phyloP scores from a whole-genome alignment of 345 rosid genomes.

The Salix caprea region DNA sequence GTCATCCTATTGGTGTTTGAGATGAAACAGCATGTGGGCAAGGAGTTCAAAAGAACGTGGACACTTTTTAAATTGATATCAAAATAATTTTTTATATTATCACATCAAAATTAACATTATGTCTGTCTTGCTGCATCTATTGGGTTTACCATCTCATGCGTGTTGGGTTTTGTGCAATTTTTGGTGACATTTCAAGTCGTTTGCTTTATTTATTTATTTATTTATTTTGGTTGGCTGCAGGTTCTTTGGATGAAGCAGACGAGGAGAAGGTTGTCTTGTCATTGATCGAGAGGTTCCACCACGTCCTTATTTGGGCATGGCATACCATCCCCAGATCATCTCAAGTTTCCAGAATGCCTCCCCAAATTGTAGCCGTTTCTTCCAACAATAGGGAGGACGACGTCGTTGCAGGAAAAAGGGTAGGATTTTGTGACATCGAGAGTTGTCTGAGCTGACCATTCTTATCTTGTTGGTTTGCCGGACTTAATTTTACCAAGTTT shows the following conservation, averaged over 20 bases:
- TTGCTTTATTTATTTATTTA: not conserved
- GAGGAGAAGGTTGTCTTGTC: slow-evolving; percentile 22
- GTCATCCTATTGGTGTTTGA: too few relatives aligned
- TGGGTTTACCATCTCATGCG: not conserved
- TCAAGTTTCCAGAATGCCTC: slow-evolving; percentile 42
- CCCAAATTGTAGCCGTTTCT: slow-evolving; percentile 36
- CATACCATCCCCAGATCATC: slow-evolving; percentile 37
- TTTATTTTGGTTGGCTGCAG: slow-evolving; percentile 26
- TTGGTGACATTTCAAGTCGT: too few relatives aligned
- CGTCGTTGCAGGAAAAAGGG: not conserved
- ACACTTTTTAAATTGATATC: too few relatives aligned
- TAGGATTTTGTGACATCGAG: not conserved
- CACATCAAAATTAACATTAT: not conserved
- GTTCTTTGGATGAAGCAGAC: slow-evolving; percentile 46
- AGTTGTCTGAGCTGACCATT: not conserved
- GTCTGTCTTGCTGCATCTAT: not conserved
- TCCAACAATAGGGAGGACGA: slow-evolving; percentile 18
- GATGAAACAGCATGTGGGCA: too few relatives aligned
- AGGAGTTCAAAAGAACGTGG: too few relatives aligned
- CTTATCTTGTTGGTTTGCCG: not conserved
- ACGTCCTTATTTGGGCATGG: slow-evolving; percentile 37
- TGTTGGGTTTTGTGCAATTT: not conserved
- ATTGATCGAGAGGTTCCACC: slow-evolving; percentile 38
- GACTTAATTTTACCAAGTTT: not conserved
- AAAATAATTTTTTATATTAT: too few relatives aligned